Conservation (phyloP, 2,329 filamentous ascomycete genomes). For the Clathrospora elynae region DNA sequence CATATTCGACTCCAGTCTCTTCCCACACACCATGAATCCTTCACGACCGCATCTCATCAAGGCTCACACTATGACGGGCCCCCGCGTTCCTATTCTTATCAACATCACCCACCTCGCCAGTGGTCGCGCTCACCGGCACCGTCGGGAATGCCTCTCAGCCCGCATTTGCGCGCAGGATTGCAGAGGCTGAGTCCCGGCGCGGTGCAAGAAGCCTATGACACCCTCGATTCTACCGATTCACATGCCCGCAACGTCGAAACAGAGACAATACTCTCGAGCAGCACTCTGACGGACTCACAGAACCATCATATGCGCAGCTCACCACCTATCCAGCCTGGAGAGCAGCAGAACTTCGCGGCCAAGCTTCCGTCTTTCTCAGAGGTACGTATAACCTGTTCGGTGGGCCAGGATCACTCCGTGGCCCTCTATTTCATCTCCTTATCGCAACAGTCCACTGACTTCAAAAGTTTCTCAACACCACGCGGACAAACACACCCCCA, state of each 20-base stretch:
- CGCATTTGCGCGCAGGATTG: not conserved
- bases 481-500: constrained; percentile 41
- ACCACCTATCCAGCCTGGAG: constrained; percentile 43
- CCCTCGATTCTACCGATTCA: not conserved
- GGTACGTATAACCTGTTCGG: too few relatives aligned
- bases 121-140: constrained; percentile 1
- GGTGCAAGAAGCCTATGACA: not conserved
- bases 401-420: too few relatives aligned
- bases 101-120: not conserved
- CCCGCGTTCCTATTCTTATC: not conserved
- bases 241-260: not conserved
- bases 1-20: not conserved
- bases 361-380: constrained; percentile 42
- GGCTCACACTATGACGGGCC: not conserved
- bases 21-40: not conserved
- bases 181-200: not conserved
- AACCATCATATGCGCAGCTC: constrained; percentile 37
- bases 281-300: constrained; percentile 28
- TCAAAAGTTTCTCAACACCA: constrained; percentile 32
- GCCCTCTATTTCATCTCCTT: too few relatives aligned
- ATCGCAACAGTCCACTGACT: constrained; percentile 10
- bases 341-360: constrained; percentile 31
- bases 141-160: not conserved
- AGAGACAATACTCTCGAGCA: constrained; percentile 1
- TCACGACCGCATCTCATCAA: not conserved